phyloP scores from a whole-genome alignment of 345 rosid species.

The Arabis alpina region DNA sequence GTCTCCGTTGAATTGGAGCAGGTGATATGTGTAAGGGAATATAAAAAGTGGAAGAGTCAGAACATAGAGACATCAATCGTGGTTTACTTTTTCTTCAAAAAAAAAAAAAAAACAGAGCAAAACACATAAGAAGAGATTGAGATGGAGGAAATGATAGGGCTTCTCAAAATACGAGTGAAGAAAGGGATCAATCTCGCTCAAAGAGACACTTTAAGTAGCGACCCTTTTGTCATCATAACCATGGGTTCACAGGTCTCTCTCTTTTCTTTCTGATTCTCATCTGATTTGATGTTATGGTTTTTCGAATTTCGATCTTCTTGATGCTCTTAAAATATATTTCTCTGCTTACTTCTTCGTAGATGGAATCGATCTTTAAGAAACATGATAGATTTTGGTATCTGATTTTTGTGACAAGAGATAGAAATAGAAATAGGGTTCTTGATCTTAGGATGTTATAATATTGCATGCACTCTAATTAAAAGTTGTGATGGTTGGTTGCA shows the following conservation, averaged over 20 bases:
- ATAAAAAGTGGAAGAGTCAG: constrained; percentile 14
- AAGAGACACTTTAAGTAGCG: constrained; percentile 52
- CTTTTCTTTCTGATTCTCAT: constrained; percentile 23
- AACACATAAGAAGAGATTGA: constrained; percentile 27
- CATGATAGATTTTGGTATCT: constrained; percentile 10
- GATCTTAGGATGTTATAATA: background rate
- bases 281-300: constrained; percentile 1
- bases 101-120: constrained; percentile 4
- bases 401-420: background rate
- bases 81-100: constrained; percentile 13
- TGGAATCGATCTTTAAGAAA: constrained; percentile 5
- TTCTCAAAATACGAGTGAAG: constrained; percentile 50
- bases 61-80: constrained; percentile 8
- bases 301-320: background rate
- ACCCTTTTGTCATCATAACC: constrained; percentile 59
- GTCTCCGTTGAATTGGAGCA: constrained; percentile 33
- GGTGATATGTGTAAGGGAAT: constrained; percentile 11
- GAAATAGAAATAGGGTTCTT: background rate
- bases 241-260: constrained; percentile 51
- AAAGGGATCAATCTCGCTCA: constrained; percentile 55
- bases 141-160: constrained; percentile 53
- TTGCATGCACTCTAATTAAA: background rate
- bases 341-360: background rate
- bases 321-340: constrained; percentile 23
- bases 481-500: constrained; percentile 5